Evolutionary conservation across 495 filamentous ascomycete genomes (phyloP), one percentile per base, ranked within the genome.

Genomic region (Aspergillus sclerotiicarbonarius): DNA sequence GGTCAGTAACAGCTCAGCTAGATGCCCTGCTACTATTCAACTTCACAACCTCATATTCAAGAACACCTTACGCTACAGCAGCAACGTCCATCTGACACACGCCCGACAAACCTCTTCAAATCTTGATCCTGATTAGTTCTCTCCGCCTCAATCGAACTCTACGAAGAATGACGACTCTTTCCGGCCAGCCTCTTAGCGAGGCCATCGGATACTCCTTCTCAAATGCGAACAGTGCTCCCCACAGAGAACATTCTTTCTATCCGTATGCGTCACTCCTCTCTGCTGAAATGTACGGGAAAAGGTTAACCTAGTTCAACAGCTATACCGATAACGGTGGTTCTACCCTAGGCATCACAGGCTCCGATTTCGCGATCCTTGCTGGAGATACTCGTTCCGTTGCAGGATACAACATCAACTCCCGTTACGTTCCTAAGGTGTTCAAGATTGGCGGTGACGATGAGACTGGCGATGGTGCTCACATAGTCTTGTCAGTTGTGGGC

Each of bases 301-400:
- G 1, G 46, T 55, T 60, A 20, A 62, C 32, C 13, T 56, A 18
- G n/a, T 15, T 9, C 33, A 41, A n/a, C 69, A 95, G 90, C 62
- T 98, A 98, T 68, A 92, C 94, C 62, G 94, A 98, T 77, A 98
- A 98, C 68, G 94, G 94, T 61, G 94, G 94, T 63, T 95, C 91
- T 51, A 97, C 94, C 30, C 84, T 98, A 57, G 94, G 94, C 67
- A 98, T 98, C 72, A 86, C 89, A 33, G 94, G 94, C 63, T 85
- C 86, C 68, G 88, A 94, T 76, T 98, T 98, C 80, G 81, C 91
- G 55, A 92, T 98, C 73, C 82, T 98, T 69, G 94, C 94, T 45
- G 94, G 94, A 72, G 94, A 98, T 76, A 98, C 94, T 56, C 90
- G 94, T 63, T 88, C 89, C 56, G 96, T 93, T 45, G 86, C 87